Conservation (phyloP, 768 basidiomycete species). For the Exidia glandulosa region DNA sequence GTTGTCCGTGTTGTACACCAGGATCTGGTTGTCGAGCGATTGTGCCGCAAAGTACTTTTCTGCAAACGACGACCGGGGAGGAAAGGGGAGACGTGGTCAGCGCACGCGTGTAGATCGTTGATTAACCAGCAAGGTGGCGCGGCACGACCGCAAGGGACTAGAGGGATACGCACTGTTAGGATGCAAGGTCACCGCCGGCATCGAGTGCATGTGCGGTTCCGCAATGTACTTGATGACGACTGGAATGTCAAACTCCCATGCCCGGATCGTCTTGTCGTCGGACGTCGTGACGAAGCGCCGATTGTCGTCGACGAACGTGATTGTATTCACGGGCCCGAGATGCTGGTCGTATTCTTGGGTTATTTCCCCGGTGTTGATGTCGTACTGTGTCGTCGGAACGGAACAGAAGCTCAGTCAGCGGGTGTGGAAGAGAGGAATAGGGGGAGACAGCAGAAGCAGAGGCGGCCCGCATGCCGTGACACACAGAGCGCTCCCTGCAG, state of each 20-base stretch:
- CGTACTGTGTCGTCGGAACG: conserved; percentile 48
- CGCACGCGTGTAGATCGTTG: too few relatives aligned
- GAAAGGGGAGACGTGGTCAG: background rate
- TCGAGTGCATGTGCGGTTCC: conserved; percentile 98
- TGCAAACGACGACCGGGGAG: conserved; percentile 13
- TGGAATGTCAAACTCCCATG: conserved; percentile 99
- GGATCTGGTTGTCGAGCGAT: conserved; percentile 95
- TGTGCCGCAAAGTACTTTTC: conserved; percentile 98
- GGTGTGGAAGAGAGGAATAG: background rate
- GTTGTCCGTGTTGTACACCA: conserved; percentile 94
- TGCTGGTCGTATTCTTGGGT: conserved; percentile 99
- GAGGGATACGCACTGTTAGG: conserved; percentile 67
- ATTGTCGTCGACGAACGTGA: conserved; percentile 98
- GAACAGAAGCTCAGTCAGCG: background rate
- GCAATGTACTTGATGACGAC: conserved; percentile 99
- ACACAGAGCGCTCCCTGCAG: too few relatives aligned
- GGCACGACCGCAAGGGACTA: conserved; percentile 25
- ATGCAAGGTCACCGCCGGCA: conserved; percentile 95
- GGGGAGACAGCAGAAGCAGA: background rate
- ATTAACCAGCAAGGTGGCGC: background rate
- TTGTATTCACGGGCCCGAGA: conserved; percentile 94
- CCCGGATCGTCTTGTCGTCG: conserved; percentile 97
- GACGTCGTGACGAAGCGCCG: conserved; percentile 95
- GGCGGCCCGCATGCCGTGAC: too few relatives aligned
- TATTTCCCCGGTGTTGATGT: conserved; percentile 90